Percentiles rank a stretch among this genome's conserved stretches.
Evolutionary conservation across 2,329 filamentous ascomycete genomes (phyloP).

Genomic region (Arthrobotrys sphaeroides): DNA sequence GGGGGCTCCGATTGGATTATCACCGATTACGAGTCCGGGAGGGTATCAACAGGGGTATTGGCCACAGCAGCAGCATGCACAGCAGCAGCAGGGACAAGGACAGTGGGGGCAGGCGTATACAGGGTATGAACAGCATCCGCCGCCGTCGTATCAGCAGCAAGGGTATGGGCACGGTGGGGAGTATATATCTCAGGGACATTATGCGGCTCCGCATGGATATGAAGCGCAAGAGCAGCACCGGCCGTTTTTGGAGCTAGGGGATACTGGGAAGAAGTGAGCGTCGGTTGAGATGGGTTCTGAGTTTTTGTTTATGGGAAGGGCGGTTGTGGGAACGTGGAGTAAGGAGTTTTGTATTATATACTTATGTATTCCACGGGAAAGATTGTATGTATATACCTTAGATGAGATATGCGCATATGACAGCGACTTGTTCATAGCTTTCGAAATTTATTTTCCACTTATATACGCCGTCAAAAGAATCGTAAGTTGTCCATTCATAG

Average conservation of each 20-base stretch:
- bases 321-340: background rate
- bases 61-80: conserved; percentile 13
- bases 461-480: too few relatives aligned
- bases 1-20: background rate
- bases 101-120: background rate
- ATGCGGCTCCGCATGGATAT: conserved; percentile 34
- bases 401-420: background rate
- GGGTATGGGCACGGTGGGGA: conserved; percentile 27
- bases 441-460: background rate
- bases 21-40: background rate
- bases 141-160: conserved; percentile 6
- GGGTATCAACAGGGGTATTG: background rate
- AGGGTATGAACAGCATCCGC: conserved; percentile 11
- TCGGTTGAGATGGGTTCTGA: too few relatives aligned
- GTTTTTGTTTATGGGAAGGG: background rate
- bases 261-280: conserved; percentile 6
- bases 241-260: conserved; percentile 38
- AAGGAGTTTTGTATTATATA: conserved; percentile 19
- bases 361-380: background rate
- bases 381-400: background rate
- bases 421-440: background rate
- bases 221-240: conserved; percentile 30
- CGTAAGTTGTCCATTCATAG: too few relatives aligned
- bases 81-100: conserved; percentile 8
- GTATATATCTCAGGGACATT: conserved; percentile 19